Conservation (phyloP, 2,329 filamentous ascomycete genomes). For the Ophiosphaerella korrae region DNA sequence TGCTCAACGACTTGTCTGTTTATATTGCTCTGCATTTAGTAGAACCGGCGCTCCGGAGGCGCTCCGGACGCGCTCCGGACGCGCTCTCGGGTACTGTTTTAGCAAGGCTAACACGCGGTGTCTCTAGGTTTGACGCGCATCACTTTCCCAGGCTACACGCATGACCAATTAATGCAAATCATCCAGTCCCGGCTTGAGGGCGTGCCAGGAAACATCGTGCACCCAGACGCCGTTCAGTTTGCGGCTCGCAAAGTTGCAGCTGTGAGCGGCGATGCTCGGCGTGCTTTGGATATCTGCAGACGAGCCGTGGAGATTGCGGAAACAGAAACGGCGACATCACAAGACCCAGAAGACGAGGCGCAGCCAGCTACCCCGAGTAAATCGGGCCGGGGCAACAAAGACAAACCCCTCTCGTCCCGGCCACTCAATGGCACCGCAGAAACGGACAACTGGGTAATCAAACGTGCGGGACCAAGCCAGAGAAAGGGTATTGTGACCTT, state of each 20-base stretch:
- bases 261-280: slow-evolving; percentile 89
- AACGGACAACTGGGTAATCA: slow-evolving; percentile 25
- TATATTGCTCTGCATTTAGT: slow-evolving; percentile 23
- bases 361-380: slow-evolving; percentile 68
- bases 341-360: slow-evolving; percentile 39
- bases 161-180: slow-evolving; percentile 96
- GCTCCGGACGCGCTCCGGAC: no score
- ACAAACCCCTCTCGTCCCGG: slow-evolving; percentile 22
- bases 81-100: slow-evolving; percentile 23
- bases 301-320: slow-evolving; percentile 95
- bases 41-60: slow-evolving; percentile 17
- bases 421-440: slow-evolving; percentile 26
- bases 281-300: slow-evolving; percentile 92
- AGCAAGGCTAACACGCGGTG: slow-evolving; percentile 37
- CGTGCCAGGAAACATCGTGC: slow-evolving; percentile 86
- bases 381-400: slow-evolving; percentile 47
- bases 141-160: slow-evolving; percentile 95
- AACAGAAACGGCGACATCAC: slow-evolving; percentile 60
- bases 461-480: slow-evolving; percentile 24
- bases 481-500: slow-evolving; percentile 75
- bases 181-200: slow-evolving; percentile 92
- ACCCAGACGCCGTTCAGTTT: slow-evolving; percentile 92
- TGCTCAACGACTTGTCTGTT: slow-evolving; percentile 16
- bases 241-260: slow-evolving; percentile 95
- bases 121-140: slow-evolving; percentile 78